phyloP scores from a whole-genome alignment of 2,329 filamentous ascomycete species.

The Sphaerulina populicola region DNA sequence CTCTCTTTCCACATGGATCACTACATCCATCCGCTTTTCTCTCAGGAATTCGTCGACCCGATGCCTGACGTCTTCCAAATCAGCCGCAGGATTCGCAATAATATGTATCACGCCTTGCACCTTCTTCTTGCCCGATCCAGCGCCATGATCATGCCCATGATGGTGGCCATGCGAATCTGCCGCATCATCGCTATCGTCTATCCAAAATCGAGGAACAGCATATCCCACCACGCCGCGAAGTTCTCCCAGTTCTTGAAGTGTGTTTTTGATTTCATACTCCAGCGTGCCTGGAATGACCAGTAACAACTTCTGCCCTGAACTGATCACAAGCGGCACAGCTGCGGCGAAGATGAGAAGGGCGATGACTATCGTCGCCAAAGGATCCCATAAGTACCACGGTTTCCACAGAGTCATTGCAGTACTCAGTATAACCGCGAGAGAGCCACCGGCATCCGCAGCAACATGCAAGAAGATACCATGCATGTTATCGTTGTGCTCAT shows the following conservation, averaged over 20 bases:
- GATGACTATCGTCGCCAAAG: conserved; percentile 86
- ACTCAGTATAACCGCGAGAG: conserved; percentile 85
- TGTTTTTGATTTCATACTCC: conserved; percentile 82
- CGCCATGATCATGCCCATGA: conserved; percentile 11
- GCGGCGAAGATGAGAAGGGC: conserved; percentile 89
- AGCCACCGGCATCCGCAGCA: conserved; percentile 87
- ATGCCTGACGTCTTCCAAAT: conserved; percentile 74
- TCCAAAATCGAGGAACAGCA: conserved; percentile 82
- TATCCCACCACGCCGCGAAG: conserved; percentile 80
- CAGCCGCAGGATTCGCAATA: conserved; percentile 60
- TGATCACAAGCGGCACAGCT: conserved; percentile 76
- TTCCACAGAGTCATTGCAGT: conserved; percentile 79
- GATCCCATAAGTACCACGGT: conserved; percentile 91
- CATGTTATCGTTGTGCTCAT: conserved; percentile 87
- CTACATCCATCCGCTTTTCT: conserved; percentile 65
- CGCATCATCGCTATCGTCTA: conserved; percentile 57
- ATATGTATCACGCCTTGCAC: conserved; percentile 82
- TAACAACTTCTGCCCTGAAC: conserved; percentile 72
- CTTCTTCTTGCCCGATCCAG: conserved; percentile 30
- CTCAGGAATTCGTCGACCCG: conserved; percentile 65
- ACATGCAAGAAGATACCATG: conserved; percentile 94
- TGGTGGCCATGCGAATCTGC: conserved; percentile 40
- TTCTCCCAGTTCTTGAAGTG: conserved; percentile 71
- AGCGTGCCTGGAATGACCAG: conserved; percentile 75
- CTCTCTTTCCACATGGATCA: conserved; percentile 81